phyloP scores from a whole-genome alignment of 2,329 filamentous ascomycete species.

The Fusarium bactridioides region DNA sequence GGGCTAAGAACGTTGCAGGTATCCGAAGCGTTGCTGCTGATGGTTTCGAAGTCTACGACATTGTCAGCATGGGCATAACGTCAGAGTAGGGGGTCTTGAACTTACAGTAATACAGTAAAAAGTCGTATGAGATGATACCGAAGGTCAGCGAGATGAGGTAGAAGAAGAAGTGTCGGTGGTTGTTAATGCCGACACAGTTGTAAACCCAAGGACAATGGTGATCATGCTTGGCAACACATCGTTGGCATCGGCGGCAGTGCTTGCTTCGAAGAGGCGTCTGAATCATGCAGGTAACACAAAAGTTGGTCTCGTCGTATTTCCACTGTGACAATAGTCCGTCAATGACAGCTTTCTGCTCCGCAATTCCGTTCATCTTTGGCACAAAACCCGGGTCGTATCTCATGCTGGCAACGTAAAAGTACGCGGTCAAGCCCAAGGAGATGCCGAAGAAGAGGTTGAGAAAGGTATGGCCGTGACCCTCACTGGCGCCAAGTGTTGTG shows the following conservation, averaged over 20 bases:
- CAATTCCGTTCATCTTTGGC: conserved; percentile 87
- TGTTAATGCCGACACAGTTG: conserved; percentile 95
- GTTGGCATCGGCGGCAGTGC: conserved; percentile 89
- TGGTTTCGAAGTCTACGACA: conserved; percentile 65
- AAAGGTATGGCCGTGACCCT: conserved; percentile 63
- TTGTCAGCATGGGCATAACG: conserved; percentile 4
- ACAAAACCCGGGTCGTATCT: conserved; percentile 89
- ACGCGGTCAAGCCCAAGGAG: conserved; percentile 72
- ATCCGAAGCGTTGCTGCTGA: conserved; percentile 61
- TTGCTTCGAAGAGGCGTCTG: conserved; percentile 92
- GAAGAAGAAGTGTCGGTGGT: conserved; percentile 93
- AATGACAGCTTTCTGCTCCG: conserved; percentile 88
- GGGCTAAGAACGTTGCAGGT: conserved; percentile 80
- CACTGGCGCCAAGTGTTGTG: conserved; percentile 28
- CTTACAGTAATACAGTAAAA: conserved; percentile 76
- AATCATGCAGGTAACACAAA: conserved; percentile 95
- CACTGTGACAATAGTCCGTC: conserved; percentile 83
- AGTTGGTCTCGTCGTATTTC: conserved; percentile 94
- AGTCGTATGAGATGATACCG: conserved; percentile 77
- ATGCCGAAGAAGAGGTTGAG: conserved; percentile 78
- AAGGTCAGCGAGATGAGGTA: conserved; percentile 82
- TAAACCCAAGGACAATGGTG: conserved; percentile 99
- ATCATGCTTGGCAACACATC: conserved; percentile 95
- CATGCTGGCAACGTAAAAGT: conserved; percentile 91
- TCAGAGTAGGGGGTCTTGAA: not conserved